These are phyloP conservation scores for Gracilariopsis chorda DNA, from an alignment of 23 red algal genomes.

Conservation along the genomic window DNA sequence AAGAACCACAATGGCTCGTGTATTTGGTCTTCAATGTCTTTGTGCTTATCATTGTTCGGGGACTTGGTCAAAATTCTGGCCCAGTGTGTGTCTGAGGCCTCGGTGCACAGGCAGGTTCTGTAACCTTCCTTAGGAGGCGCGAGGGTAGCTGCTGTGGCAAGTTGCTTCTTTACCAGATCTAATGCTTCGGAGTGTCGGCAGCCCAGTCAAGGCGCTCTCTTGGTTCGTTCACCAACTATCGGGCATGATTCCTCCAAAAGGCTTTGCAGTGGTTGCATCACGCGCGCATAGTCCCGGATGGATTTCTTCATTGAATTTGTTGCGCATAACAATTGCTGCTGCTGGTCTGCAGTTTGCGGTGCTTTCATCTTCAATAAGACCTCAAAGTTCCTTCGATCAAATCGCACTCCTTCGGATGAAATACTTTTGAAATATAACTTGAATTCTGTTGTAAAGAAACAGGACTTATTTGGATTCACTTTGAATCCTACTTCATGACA, in stretches of 20 bases:
- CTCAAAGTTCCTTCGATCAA: neutral
- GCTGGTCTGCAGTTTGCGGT: neutral
- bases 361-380: neutral
- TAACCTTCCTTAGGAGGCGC: neutral
- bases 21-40: neutral
- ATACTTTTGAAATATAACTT: neutral
- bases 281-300: neutral
- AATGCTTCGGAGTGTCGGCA: too few species aligned
- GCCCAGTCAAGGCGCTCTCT: too few species aligned
- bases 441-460: neutral
- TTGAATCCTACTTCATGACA: neutral
- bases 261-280: neutral
- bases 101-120: neutral
- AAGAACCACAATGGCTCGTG: neutral
- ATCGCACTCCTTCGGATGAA: neutral
- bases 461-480: neutral
- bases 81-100: neutral
- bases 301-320: constrained; percentile 12
- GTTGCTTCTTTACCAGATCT: neutral
- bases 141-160: neutral
- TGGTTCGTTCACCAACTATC: neutral
- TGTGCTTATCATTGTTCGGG: neutral
- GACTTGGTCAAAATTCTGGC: neutral
- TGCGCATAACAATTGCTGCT: neutral
- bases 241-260: neutral